These are phyloP conservation scores for Xerocomus brunneocitrinus DNA, from an alignment of 768 basidiomycete species.

Conservation along the genomic window DNA sequence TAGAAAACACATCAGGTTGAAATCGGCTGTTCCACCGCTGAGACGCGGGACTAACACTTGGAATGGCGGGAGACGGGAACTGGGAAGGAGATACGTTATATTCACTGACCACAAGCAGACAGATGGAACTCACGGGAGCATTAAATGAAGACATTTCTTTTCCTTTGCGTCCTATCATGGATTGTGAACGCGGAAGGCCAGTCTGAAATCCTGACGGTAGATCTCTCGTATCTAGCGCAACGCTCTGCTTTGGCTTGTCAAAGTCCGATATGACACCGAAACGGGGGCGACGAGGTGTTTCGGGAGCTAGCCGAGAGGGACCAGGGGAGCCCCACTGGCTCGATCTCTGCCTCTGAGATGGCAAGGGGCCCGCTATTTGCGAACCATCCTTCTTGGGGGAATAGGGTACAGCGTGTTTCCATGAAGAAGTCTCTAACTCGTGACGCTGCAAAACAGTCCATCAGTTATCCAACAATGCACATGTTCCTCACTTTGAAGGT, in stretches of 20 bases:
- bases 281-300: constrained; percentile 38
- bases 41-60: constrained; percentile 23
- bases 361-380: constrained; percentile 37
- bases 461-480: constrained; percentile 10
- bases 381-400: constrained; percentile 43
- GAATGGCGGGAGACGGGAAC: constrained; percentile 14
- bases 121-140: constrained; percentile 6
- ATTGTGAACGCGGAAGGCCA: constrained; percentile 18
- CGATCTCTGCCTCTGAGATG: constrained; percentile 39
- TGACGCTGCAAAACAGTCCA: constrained; percentile 48
- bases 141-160: constrained; percentile 9
- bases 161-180: constrained; percentile 10
- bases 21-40: constrained; percentile 4
- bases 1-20: constrained; percentile 20
- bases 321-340: constrained; percentile 24
- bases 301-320: constrained; percentile 27
- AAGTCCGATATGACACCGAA: constrained; percentile 28
- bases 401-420: constrained; percentile 45
- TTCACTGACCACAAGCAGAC: background rate
- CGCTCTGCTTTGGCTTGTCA: constrained; percentile 17
- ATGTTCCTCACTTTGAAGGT: constrained; percentile 55
- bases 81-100: background rate
- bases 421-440: constrained; percentile 54
- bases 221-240: constrained; percentile 13
- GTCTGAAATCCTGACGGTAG: constrained; percentile 27